These are phyloP conservation scores for Pichia sp. DNA, from an alignment of 1,139 yeast species.

Conservation along the genomic window DNA sequence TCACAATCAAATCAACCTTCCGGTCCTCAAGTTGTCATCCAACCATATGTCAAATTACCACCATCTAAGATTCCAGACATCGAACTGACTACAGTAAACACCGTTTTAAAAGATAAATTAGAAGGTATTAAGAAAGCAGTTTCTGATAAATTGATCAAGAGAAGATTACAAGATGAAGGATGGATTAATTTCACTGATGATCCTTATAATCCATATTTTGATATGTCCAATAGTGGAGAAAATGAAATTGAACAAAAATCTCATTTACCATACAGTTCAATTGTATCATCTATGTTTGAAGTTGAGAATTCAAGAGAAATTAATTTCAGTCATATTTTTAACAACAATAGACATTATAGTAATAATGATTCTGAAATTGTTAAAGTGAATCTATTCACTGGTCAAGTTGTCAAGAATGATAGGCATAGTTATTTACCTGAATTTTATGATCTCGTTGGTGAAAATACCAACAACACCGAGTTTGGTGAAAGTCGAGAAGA, in stretches of 20 bases:
- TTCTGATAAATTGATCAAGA: conserved; percentile 71
- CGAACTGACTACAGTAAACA: conserved; percentile 81
- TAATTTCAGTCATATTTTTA: conserved; percentile 35
- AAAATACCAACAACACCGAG: conserved; percentile 25
- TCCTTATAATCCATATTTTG: conserved; percentile 85
- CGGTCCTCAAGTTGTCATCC: conserved; percentile 38
- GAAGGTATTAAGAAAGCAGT: conserved; percentile 79
- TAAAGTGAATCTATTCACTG: conserved; percentile 44
- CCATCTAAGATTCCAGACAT: conserved; percentile 92
- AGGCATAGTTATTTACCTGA: conserved; percentile 41
- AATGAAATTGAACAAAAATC: conserved; percentile 47
- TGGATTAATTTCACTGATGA: conserved; percentile 89
- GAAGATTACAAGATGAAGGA: conserved; percentile 65
- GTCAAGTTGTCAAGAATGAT: conserved; percentile 31
- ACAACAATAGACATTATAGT: conserved; percentile 39
- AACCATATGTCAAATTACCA: conserved; percentile 84
- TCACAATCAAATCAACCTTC: background rate
- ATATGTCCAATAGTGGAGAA: conserved; percentile 55
- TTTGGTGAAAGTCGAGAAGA: conserved; percentile 16
- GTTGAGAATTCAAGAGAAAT: conserved; percentile 60
- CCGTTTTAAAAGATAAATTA: conserved; percentile 72
- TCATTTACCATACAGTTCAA: conserved; percentile 80
- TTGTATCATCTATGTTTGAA: conserved; percentile 72
- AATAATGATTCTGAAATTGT: conserved; percentile 36
- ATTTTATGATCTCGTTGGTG: conserved; percentile 48